Evolutionary conservation across 192 early-diverging fungal genomes (phyloP).

Genomic region (Coemansia sp.): DNA sequence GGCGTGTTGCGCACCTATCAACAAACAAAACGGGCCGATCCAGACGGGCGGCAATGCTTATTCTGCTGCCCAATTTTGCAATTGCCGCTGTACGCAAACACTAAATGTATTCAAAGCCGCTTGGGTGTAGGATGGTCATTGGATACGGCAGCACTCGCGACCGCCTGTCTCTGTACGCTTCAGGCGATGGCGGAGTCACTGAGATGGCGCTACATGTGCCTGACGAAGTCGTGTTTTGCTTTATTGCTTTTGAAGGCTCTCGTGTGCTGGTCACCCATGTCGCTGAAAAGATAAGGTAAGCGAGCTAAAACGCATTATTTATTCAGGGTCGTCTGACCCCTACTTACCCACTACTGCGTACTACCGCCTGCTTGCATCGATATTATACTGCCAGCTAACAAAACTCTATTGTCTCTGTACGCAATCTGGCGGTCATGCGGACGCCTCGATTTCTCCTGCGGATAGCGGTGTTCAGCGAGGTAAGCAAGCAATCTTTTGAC

Average conservation of each 20-base stretch:
- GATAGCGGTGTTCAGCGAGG: conserved; percentile 40
- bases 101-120: too few species aligned
- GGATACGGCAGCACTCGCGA: conserved; percentile 47
- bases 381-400: conserved; percentile 7
- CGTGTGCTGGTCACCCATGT: conserved; percentile 50
- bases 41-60: neutral
- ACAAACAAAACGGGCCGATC: conserved; percentile 4
- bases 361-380: neutral
- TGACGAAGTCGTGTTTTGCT: conserved; percentile 41
- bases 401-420: neutral
- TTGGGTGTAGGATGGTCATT: conserved; percentile 42
- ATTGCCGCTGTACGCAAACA: neutral
- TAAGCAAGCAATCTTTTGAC: conserved; percentile 16
- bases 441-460: neutral
- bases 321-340: conserved; percentile 1
- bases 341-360: conserved; percentile 1
- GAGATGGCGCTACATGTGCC: conserved; percentile 47
- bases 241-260: conserved; percentile 43
- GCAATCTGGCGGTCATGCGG: neutral
- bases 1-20: conserved; percentile 2
- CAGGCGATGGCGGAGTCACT: conserved; percentile 31
- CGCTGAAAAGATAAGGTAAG: conserved; percentile 52
- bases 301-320: neutral
- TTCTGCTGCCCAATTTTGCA: neutral
- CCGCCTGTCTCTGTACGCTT: conserved; percentile 35